Base-by-base conservation (phyloP, 352 stramenopile genomes). In the Phytophthora pini region DNA sequence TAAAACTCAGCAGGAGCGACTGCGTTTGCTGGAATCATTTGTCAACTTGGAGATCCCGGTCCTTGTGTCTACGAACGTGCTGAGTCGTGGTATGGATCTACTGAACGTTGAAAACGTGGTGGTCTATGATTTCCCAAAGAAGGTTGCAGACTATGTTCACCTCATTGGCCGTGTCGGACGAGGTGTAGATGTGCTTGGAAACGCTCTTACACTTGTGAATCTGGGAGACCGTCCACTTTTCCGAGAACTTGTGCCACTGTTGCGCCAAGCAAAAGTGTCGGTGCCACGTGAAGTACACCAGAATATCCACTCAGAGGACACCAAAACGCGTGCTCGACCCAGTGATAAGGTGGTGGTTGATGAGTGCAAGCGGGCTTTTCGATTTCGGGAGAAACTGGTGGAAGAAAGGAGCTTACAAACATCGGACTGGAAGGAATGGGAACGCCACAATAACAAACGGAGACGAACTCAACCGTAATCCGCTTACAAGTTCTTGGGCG, bases 71-170 rank as follows among this genome's bases (percentile, higher is more conserved):
- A 94, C 86, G 5, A 89, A 82, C 48, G 71, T 92, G 26, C 54
- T 94, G n/a, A 83, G 84, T 13, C 86, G 86, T 29, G 86, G 86
- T 20, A 90, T 92, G 61, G 74, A 94, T 49, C 34, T 92, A 12
- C 51, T 92, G 6, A 71, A 80, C 3, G 80, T 92, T 15, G 66
- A 89, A 34, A 82, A 84, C 20, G 80, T 94, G 10, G 82, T 93
- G 8, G 65, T 94, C 2, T 94, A 92, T 63, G 86, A 94, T 46
- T 79, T 89, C 10, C 86, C 86, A 5, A 72, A 72, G 24, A 82
- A 70, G 31, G 47, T 86, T n/a, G 36, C 48, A 11, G 82, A 92
- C 26, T 94, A 86, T 47, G 51, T 94, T 53, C 86, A 94, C 52
- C 55, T 92, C 9, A 72, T 87, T 40, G 86, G 86, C 12, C 81